Base-by-base conservation (phyloP, 148 eudicot species). In the Polygonum aviculare region DNA sequence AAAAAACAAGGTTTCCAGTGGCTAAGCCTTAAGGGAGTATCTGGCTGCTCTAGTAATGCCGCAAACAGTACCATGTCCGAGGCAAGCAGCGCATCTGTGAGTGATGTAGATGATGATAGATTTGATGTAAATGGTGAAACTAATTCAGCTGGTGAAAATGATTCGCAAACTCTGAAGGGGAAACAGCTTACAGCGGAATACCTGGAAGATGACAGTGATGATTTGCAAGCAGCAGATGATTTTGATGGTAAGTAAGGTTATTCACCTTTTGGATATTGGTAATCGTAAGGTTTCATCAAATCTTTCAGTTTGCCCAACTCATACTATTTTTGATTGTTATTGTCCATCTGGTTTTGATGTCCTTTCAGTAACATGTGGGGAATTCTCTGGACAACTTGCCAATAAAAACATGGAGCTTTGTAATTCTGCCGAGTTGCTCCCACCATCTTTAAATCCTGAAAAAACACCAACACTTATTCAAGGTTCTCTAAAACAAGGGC, bases 151-250 rank as follows among this genome's bases (percentile, higher is more conserved):
- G 71, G 69, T 39, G 79, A 75, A 82, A 74, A 65, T 38, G 41
- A 74, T 33, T 81, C 76, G 38, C 26, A 73, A 31, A 35, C 84
- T 81, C 71, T 83, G 59, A 79, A 87, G 74, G 89, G 73, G 74
- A 79, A 77, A 77, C 81, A 85, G 72, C 31, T 94, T 81, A 87
- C 98, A 41, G 90, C 92, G 72, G 91, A 88, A 77, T 94, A 75
- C 78, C 87, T 94, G 47, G 98, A 94, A 91, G 90, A 91, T 85
- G 97, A 91, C 76, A 83, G 82, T 84, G 98, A 31, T 62, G 83
- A 81, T 54, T 47, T 85, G 40, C 85, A 83, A 69, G 85, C 80
- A 47, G 97, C 82, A 41, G 86, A 90, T 80, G 98, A 94, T 84
- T 83, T 90, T 54, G 98, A 94, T 79, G 93, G 98, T 94, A 90